These are phyloP conservation scores for Cladosporium sp. DNA, from an alignment of 2,329 filamentous ascomycete genomes.

Conservation along the genomic window DNA sequence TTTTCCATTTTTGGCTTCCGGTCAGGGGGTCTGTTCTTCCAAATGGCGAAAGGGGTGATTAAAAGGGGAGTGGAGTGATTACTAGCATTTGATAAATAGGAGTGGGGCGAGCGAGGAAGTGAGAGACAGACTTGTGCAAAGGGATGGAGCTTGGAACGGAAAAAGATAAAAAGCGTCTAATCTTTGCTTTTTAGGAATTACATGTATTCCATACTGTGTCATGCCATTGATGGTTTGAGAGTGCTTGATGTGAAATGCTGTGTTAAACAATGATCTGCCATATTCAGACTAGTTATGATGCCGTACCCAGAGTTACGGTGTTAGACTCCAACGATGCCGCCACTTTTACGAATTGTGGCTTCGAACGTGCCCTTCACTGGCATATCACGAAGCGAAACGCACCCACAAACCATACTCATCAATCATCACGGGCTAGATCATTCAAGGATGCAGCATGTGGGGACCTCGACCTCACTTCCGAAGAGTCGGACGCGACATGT, in stretches of 20 bases:
- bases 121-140: neutral
- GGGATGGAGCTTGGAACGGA: neutral
- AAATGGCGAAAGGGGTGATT: neutral
- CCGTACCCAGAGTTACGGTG: no score
- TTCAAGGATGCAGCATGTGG: neutral
- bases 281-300: no score
- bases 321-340: no score
- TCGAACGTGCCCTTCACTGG: no score
- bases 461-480: neutral
- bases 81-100: neutral
- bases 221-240: neutral
- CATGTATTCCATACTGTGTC: neutral
- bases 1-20: neutral
- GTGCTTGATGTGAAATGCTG: neutral
- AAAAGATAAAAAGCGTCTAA: neutral
- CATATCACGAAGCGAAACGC: no score
- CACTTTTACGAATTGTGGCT: no score
- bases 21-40: no score
- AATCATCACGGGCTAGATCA: neutral
- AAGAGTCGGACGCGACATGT: neutral
- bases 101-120: neutral
- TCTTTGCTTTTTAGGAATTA: neutral
- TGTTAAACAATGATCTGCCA: no score
- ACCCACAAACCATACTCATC: no score
- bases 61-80: neutral